Conservation (phyloP, 495 filamentous ascomycete genomes). For the Bacidia rubella region DNA sequence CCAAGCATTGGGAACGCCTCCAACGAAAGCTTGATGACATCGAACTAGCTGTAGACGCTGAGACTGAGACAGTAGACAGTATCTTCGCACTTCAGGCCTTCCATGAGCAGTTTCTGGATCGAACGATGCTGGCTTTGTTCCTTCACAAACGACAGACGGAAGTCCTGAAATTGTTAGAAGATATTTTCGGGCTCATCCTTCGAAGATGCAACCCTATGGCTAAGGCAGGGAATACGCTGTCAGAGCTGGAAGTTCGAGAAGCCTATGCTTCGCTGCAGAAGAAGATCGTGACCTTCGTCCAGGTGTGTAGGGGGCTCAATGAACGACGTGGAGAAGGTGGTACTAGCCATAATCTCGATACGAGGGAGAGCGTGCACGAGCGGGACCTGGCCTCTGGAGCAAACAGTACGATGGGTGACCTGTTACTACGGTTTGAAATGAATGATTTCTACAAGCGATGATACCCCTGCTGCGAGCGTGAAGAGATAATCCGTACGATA, state of each 20-base stretch:
- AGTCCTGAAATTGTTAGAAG: conserved; percentile 60
- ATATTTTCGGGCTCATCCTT: conserved; percentile 60
- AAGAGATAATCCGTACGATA: too few relatives aligned
- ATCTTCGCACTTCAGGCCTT: conserved; percentile 51
- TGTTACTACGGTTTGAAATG: conserved; percentile 16
- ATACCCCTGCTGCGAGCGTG: background rate
- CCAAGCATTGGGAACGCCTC: conserved; percentile 55
- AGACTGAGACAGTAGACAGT: conserved; percentile 38
- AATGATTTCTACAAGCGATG: conserved; percentile 14
- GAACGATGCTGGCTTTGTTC: conserved; percentile 61
- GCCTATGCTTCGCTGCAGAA: conserved; percentile 6
- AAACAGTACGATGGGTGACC: conserved; percentile 11
- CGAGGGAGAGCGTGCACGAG: background rate
- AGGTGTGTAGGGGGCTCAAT: conserved; percentile 16
- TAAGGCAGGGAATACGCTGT: background rate
- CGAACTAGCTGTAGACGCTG: conserved; percentile 41
- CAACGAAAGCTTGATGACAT: conserved; percentile 48
- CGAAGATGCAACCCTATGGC: conserved; percentile 36
- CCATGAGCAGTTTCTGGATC: conserved; percentile 66
- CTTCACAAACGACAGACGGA: conserved; percentile 56
- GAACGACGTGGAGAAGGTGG: conserved; percentile 9
- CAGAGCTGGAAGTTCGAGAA: background rate
- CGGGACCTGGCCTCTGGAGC: conserved; percentile 7
- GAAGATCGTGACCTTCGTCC: conserved; percentile 14
- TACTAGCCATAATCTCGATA: background rate